Percentiles rank a stretch among this genome's conserved stretches.
Conservation (phyloP, 768 basidiomycete species). For the Hypsizygus marmoreus region DNA sequence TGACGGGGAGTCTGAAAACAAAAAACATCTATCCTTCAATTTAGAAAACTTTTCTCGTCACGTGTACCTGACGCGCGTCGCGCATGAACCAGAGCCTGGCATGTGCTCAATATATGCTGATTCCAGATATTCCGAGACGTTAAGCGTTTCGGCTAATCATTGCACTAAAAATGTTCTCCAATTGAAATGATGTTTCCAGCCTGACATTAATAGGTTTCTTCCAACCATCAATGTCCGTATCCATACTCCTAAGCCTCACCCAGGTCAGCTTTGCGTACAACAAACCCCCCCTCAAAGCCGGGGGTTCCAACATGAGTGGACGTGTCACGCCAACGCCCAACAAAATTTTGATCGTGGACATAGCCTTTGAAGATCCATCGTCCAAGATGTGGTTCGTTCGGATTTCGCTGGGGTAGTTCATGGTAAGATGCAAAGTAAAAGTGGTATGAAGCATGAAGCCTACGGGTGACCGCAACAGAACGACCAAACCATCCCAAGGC, state of each 20-base stretch:
- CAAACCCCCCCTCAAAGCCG: slow-evolving; percentile 56
- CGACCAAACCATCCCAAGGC: slow-evolving; percentile 52
- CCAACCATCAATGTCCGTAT: neutral
- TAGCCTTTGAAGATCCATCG: slow-evolving; percentile 57
- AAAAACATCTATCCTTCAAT: no score
- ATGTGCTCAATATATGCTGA: no score
- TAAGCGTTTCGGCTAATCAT: no score
- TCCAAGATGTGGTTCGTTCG: slow-evolving; percentile 31
- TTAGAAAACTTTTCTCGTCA: no score
- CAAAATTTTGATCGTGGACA: slow-evolving; percentile 48
- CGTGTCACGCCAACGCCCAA: slow-evolving; percentile 58
- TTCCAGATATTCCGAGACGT: no score
- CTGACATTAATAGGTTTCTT: no score
- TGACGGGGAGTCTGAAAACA: no score
- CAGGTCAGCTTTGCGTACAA: slow-evolving; percentile 33
- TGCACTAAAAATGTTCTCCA: no score
- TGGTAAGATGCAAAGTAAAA: neutral
- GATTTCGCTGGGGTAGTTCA: slow-evolving; percentile 30
- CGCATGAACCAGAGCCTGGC: no score
- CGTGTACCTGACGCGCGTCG: no score
- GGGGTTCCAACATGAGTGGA: slow-evolving; percentile 35
- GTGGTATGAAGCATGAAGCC: slow-evolving; percentile 16
- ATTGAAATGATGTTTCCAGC: no score
- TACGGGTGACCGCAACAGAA: slow-evolving; percentile 48
- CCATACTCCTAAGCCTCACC: neutral